Conservation (phyloP, 2,329 filamentous ascomycete species). For the Stachybotrys echinatus region DNA sequence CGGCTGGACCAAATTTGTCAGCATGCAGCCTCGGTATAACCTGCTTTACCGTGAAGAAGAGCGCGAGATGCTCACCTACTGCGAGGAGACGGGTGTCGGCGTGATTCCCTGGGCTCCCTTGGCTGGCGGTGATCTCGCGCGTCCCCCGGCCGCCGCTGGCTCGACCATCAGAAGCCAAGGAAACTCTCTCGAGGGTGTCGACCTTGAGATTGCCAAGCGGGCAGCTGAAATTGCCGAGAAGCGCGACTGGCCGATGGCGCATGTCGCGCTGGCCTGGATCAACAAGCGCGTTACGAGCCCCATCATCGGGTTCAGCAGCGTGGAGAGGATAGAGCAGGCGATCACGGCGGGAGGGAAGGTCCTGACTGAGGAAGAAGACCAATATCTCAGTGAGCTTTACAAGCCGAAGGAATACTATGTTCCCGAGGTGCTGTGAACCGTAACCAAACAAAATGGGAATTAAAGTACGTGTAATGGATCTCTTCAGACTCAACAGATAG, state of each 20-base stretch:
- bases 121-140: neutral
- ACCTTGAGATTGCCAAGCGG: neutral
- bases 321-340: neutral
- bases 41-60: conserved; percentile 54
- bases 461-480: too few species aligned
- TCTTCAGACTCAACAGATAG: too few species aligned
- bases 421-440: neutral
- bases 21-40: conserved; percentile 53
- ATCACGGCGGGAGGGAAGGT: too few species aligned
- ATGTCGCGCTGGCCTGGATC: neutral
- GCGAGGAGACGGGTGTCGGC: conserved; percentile 35
- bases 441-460: too few species aligned
- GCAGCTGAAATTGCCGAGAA: neutral
- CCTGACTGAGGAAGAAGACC: too few species aligned
- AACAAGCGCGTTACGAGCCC: neutral
- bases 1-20: conserved; percentile 51
- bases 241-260: neutral
- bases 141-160: too few species aligned
- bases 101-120: conserved; percentile 22
- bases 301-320: neutral
- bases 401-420: neutral
- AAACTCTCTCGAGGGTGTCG: neutral
- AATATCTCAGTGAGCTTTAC: too few species aligned
- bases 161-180: neutral
- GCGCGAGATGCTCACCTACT: conserved; percentile 35